Conservation (phyloP, 2,329 filamentous ascomycete genomes). For the Paracoccidioides brasiliensis region DNA sequence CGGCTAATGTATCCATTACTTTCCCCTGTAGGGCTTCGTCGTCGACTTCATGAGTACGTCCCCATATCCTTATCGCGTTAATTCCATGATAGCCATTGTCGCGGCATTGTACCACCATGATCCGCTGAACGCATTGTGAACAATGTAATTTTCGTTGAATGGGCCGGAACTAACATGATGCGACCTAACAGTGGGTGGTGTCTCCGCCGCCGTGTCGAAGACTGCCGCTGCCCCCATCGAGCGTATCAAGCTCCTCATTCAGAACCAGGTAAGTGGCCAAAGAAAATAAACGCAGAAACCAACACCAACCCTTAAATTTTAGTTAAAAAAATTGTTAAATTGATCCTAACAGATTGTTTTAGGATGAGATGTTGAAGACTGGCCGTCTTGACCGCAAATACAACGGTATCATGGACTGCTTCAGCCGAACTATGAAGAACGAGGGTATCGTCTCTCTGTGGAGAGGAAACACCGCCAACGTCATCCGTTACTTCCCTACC, state of each 20-base stretch:
- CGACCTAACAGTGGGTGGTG: constrained; percentile 79
- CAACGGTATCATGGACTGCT: constrained; percentile 87
- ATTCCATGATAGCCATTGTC: not conserved
- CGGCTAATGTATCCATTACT: constrained; percentile 20
- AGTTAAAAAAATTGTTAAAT: no score
- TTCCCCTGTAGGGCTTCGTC: constrained; percentile 60
- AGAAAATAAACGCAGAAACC: not conserved
- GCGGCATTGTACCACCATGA: constrained; percentile 8
- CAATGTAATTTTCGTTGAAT: not conserved
- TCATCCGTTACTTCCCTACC: constrained; percentile 99
- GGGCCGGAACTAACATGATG: constrained; percentile 30
- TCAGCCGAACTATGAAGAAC: constrained; percentile 74
- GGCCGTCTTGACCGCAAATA: constrained; percentile 98
- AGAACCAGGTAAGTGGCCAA: constrained; percentile 80
- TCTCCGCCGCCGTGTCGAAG: constrained; percentile 99
- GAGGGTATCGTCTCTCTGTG: constrained; percentile 95
- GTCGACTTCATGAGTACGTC: constrained; percentile 98
- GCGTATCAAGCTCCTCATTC: constrained; percentile 99
- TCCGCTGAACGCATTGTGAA: constrained; percentile 2
- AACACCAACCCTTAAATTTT: not conserved
- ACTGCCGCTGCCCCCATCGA: constrained; percentile 98
- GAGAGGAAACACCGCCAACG: constrained; percentile 99
- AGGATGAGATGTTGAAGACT: constrained; percentile 99
- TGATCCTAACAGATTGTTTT: constrained; percentile 6
- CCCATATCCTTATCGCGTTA: not conserved